Percentiles rank a stretch among this genome's conserved stretches.
phyloP scores from a whole-genome alignment of 805 yeast genomes.

The Ogataea nitratoaversa region DNA sequence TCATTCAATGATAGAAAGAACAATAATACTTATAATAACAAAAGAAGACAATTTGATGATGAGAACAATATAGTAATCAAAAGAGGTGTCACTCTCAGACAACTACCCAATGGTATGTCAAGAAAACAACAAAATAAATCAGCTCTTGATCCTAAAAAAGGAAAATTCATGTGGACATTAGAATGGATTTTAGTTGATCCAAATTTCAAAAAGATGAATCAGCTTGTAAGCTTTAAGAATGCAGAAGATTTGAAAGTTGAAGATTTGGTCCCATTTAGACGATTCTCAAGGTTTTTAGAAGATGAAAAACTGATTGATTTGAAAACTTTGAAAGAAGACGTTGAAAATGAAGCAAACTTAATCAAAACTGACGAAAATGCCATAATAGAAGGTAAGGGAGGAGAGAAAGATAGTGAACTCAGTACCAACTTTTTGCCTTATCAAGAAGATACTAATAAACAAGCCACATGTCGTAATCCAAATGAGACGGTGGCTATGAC shows the following conservation, averaged over 20 bases:
- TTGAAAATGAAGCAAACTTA: neutral
- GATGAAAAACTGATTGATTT: constrained; percentile 24
- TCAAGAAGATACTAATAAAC: too few relatives aligned
- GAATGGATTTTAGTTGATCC: constrained; percentile 55
- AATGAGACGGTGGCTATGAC: too few relatives aligned
- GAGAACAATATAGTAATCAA: constrained; percentile 32
- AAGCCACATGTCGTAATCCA: too few relatives aligned
- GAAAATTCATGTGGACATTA: constrained; percentile 71
- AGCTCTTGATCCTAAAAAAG: constrained; percentile 60
- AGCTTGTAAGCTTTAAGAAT: constrained; percentile 35
- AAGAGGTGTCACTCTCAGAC: constrained; percentile 63
- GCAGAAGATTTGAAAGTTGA: constrained; percentile 34
- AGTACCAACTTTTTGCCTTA: too few relatives aligned
- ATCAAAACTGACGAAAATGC: neutral
- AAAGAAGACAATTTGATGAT: constrained; percentile 27
- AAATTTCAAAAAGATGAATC: constrained; percentile 11
- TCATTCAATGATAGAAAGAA: constrained; percentile 16
- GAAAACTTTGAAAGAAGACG: constrained; percentile 13
- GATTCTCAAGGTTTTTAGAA: constrained; percentile 31
- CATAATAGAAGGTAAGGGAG: too few relatives aligned
- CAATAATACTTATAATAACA: constrained; percentile 21
- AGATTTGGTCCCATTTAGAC: constrained; percentile 40
- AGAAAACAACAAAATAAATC: constrained; percentile 61
- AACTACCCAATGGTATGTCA: constrained; percentile 72
- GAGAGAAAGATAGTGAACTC: too few relatives aligned